A percentile compares a stretch with the other conserved stretches of the same genome.
Conservation (phyloP, 2,329 filamentous ascomycete genomes). For the Lasiodiplodia sp. region DNA sequence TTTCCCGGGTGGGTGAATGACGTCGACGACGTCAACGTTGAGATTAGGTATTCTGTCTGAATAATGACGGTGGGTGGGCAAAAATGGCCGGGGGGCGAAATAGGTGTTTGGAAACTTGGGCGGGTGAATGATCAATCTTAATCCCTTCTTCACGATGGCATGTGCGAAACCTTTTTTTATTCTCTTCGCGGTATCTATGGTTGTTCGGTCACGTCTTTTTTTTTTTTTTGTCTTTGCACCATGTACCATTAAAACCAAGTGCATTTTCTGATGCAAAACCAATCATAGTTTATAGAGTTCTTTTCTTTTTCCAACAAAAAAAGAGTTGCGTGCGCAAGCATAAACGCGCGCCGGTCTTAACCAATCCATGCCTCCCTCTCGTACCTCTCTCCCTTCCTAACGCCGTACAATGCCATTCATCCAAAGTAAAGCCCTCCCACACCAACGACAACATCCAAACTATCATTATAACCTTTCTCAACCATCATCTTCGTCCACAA, state of each 20-base stretch:
- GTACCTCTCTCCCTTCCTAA: background rate
- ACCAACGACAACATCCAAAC: background rate
- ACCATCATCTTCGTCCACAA: conserved; percentile 25
- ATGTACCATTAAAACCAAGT: background rate
- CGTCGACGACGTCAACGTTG: conserved; percentile 36
- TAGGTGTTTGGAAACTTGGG: background rate
- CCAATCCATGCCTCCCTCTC: background rate
- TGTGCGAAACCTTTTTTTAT: too few species aligned
- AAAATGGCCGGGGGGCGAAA: background rate
- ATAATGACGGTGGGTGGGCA: background rate
- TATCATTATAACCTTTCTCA: background rate
- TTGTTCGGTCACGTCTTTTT: background rate
- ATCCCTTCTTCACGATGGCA: background rate
- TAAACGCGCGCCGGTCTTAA: background rate
- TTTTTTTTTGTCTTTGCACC: too few species aligned
- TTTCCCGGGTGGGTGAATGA: conserved; percentile 42
- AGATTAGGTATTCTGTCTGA: conserved; percentile 31
- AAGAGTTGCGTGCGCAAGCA: background rate
- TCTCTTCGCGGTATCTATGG: background rate
- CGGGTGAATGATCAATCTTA: background rate
- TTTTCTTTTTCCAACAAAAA: background rate
- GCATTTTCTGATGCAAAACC: background rate
- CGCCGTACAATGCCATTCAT: conserved; percentile 21
- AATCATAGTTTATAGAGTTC: background rate
- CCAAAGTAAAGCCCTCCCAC: background rate